A percentile compares a stretch with the other conserved stretches of the same genome.
phyloP scores from a whole-genome alignment of 441 rosid genomes.

The Sinapis alba region DNA sequence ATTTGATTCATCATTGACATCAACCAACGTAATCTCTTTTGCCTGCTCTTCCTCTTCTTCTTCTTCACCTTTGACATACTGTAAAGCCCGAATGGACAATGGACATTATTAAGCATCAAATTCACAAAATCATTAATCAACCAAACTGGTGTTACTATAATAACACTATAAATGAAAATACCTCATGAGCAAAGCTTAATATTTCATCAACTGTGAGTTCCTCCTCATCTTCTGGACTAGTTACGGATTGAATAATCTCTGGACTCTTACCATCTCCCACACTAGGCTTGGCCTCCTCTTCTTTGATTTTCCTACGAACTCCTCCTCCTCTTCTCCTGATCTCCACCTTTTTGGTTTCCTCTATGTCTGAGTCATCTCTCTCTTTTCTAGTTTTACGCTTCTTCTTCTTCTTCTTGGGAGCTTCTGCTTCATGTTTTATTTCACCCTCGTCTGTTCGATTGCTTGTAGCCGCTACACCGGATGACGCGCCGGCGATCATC shows the following conservation, averaged over 20 bases:
- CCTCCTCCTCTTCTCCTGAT: not conserved
- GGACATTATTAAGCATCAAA: not conserved
- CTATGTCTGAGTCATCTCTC: not conserved
- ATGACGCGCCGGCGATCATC: conserved; percentile 31
- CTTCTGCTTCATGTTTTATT: conserved; percentile 21
- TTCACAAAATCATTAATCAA: not conserved
- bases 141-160: not conserved
- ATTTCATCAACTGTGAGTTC: conserved; percentile 37
- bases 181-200: conserved; percentile 38
- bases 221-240: not conserved
- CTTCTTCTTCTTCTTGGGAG: conserved; percentile 16
- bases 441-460: not conserved
- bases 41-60: conserved; percentile 13
- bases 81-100: not conserved
- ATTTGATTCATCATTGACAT: not conserved
- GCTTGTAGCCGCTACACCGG: conserved; percentile 2
- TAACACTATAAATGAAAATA: not conserved
- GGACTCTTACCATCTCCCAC: not conserved
- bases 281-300: conserved; percentile 2
- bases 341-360: conserved; percentile 14
- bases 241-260: not conserved
- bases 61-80: conserved; percentile 22
- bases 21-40: not conserved
- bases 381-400: conserved; percentile 8
- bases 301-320: not conserved